phyloP scores from a whole-genome alignment of 768 basidiomycete genomes.

The Tubosaeta sp. region DNA sequence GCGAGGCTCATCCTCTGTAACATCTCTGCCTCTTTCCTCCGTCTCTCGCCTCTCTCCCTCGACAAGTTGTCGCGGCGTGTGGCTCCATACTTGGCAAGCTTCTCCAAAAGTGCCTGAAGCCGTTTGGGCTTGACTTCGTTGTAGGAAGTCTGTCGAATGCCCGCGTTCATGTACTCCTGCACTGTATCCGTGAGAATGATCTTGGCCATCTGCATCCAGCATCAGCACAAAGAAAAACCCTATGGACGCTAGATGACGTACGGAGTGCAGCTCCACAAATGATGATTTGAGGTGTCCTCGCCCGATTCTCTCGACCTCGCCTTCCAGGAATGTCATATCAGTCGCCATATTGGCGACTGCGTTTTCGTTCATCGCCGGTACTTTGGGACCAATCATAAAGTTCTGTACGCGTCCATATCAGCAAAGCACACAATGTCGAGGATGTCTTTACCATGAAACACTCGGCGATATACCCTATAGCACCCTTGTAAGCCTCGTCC shows the following conservation, averaged over 20 bases:
- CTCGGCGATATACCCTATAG: conserved; percentile 82
- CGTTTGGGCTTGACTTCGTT: conserved; percentile 63
- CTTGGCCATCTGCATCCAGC: conserved; percentile 51
- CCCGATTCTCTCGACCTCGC: conserved; percentile 75
- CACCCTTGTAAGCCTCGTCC: conserved; percentile 84
- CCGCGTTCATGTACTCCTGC: conserved; percentile 74
- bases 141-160: conserved; percentile 64
- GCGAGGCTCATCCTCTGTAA: conserved; percentile 52
- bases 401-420: conserved; percentile 42
- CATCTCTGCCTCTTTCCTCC: conserved; percentile 74
- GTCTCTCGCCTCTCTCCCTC: conserved; percentile 64
- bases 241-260: conserved; percentile 33
- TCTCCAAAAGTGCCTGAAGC: conserved; percentile 72
- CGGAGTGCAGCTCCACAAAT: conserved; percentile 77
- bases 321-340: conserved; percentile 85
- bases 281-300: conserved; percentile 63
- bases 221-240: conserved; percentile 2
- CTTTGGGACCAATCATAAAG: conserved; percentile 72
- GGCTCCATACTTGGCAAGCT: conserved; percentile 65
- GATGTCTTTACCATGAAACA: conserved; percentile 71
- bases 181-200: conserved; percentile 72
- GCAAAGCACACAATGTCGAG: background rate
- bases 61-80: conserved; percentile 54
- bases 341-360: conserved; percentile 81
- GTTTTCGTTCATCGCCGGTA: conserved; percentile 81